These are phyloP conservation scores for Stylonectria norvegica DNA, from an alignment of 2,329 filamentous ascomycete genomes.

Conservation along the genomic window DNA sequence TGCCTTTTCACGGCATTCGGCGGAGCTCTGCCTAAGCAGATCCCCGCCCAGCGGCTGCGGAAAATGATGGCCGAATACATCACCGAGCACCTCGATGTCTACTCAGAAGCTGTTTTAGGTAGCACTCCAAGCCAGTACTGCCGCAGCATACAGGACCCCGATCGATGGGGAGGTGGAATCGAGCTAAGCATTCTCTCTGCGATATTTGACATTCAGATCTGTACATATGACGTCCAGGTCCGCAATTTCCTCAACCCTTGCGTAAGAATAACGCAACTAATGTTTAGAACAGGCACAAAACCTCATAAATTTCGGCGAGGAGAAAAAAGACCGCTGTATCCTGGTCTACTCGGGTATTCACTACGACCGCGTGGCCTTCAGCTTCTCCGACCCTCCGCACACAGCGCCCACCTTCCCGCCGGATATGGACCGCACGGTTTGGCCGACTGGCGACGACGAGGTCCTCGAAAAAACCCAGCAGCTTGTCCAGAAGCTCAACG, in stretches of 20 bases:
- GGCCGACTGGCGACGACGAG: slow-evolving; percentile 54
- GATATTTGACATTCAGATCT: slow-evolving; percentile 82
- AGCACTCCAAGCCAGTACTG: slow-evolving; percentile 72
- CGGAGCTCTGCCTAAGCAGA: slow-evolving; percentile 64
- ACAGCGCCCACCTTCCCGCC: slow-evolving; percentile 58
- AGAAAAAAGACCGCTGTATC: slow-evolving; percentile 65
- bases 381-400: slow-evolving; percentile 56
- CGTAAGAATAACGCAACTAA: background rate
- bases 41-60: slow-evolving; percentile 57
- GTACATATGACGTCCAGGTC: slow-evolving; percentile 73
- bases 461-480: slow-evolving; percentile 66
- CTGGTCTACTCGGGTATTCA: slow-evolving; percentile 90
- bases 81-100: slow-evolving; percentile 66
- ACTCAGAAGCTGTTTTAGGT: slow-evolving; percentile 74
- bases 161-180: slow-evolving; percentile 89
- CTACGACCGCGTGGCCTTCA: slow-evolving; percentile 84
- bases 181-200: slow-evolving; percentile 82
- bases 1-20: slow-evolving; percentile 91
- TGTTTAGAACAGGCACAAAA: slow-evolving; percentile 28
- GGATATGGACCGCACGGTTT: slow-evolving; percentile 68
- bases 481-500: slow-evolving; percentile 61
- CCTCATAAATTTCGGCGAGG: slow-evolving; percentile 69
- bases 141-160: slow-evolving; percentile 71
- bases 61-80: slow-evolving; percentile 77
- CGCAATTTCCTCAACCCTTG: background rate